Evolutionary conservation across 768 basidiomycete species (phyloP).

Genomic region (Tylopilus sp.): DNA sequence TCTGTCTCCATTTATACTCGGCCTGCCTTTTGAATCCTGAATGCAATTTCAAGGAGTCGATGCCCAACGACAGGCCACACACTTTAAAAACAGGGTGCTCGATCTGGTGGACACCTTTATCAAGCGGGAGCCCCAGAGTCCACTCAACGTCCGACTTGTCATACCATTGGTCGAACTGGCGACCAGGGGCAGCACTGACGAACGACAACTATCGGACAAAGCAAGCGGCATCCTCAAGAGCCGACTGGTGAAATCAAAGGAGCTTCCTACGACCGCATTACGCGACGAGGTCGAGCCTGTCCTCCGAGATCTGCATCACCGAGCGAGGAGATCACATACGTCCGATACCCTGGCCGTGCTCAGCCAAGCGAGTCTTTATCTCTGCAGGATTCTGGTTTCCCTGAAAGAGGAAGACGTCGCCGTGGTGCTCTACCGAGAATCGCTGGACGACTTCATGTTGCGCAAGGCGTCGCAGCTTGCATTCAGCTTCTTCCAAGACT

Average conservation of each 20-base stretch:
- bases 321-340: constrained; percentile 65
- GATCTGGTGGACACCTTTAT: constrained; percentile 89
- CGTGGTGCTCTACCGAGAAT: constrained; percentile 55
- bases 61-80: constrained; percentile 83
- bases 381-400: constrained; percentile 50
- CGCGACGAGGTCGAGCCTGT: constrained; percentile 39
- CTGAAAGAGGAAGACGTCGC: constrained; percentile 40
- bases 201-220: constrained; percentile 87
- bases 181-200: constrained; percentile 63
- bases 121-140: constrained; percentile 73
- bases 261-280: constrained; percentile 41
- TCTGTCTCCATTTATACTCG: constrained; percentile 28
- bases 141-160: constrained; percentile 62
- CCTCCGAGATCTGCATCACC: constrained; percentile 62
- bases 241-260: constrained; percentile 73
- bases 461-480: constrained; percentile 80
- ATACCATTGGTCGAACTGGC: constrained; percentile 76
- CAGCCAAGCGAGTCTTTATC: constrained; percentile 66
- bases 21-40: neutral
- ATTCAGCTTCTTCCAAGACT: constrained; percentile 72
- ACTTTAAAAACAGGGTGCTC: constrained; percentile 95
- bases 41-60: constrained; percentile 44
- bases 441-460: constrained; percentile 71
- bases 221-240: constrained; percentile 73
- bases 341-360: constrained; percentile 62